phyloP scores from a whole-genome alignment of 2,329 filamentous ascomycete species.

The Microascus cirrosus region DNA sequence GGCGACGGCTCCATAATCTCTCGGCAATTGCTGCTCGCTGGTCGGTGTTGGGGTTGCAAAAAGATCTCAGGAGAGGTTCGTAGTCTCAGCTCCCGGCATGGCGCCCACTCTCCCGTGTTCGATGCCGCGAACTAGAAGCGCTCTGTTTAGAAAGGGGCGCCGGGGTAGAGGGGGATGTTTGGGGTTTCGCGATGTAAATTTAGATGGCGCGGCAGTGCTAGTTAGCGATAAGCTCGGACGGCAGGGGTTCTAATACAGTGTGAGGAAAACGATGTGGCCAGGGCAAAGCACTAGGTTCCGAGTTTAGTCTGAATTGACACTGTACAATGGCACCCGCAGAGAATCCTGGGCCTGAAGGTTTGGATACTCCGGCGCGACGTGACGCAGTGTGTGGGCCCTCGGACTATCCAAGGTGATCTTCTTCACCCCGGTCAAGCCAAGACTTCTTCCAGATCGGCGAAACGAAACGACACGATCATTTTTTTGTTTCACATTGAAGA shows the following conservation, averaged over 20 bases:
- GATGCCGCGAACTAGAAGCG: not conserved
- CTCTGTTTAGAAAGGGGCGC: not conserved
- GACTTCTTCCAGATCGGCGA: not conserved
- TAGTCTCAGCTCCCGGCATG: not conserved
- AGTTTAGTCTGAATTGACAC: not conserved
- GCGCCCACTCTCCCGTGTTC: not conserved
- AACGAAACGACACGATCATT: not conserved
- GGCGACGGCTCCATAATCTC: conserved; percentile 73
- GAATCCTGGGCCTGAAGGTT: too few species aligned
- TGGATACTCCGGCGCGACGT: too few species aligned
- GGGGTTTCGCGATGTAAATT: not conserved
- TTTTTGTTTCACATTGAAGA: too few species aligned
- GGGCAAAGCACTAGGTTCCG: too few species aligned
- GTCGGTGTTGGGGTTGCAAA: not conserved
- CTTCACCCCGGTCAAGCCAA: not conserved
- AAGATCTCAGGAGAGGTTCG: not conserved
- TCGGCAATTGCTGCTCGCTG: not conserved
- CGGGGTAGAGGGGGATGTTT: too few species aligned
- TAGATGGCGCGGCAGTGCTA: not conserved
- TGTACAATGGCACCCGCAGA: not conserved
- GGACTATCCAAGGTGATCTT: not conserved
- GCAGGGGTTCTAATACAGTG: not conserved
- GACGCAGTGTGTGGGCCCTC: too few species aligned
- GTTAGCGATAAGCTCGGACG: not conserved
- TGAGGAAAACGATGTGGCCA: too few species aligned